These are phyloP conservation scores for Lipomyces kockii DNA, from an alignment of 805 yeast species.

Conservation along the genomic window DNA sequence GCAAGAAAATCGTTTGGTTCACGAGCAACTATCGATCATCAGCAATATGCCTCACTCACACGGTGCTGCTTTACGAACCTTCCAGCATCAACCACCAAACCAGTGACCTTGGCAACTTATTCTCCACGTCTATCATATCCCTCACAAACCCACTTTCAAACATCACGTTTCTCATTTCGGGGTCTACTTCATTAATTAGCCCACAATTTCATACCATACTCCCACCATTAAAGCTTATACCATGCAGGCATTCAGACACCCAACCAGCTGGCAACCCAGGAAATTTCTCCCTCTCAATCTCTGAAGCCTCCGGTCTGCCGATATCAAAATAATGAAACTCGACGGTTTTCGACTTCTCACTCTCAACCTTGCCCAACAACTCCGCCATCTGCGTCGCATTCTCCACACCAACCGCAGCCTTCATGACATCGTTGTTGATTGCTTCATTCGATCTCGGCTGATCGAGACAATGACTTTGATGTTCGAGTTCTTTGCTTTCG, in stretches of 20 bases:
- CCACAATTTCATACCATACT: not conserved
- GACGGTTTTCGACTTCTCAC: not conserved
- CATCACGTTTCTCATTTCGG: constrained; percentile 8
- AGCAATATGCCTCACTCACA: not conserved
- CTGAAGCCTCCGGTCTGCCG: not conserved
- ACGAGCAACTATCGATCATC: constrained; percentile 9
- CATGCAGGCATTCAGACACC: constrained; percentile 2
- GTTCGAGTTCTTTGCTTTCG: constrained; percentile 1
- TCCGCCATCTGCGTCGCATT: constrained; percentile 11
- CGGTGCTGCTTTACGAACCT: not conserved
- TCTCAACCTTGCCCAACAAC: not conserved
- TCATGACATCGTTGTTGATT: not conserved
- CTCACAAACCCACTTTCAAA: constrained; percentile 20
- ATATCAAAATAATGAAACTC: constrained; percentile 11
- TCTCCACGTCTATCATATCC: constrained; percentile 20
- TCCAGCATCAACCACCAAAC: constrained; percentile 19
- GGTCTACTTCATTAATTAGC: constrained; percentile 4
- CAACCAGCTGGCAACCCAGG: not conserved
- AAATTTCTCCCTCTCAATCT: not conserved
- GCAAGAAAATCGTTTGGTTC: constrained; percentile 21
- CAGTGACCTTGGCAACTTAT: constrained; percentile 11
- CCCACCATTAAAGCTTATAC: not conserved
- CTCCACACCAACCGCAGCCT: constrained; percentile 5
- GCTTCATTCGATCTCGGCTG: not conserved
- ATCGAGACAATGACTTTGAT: not conserved